Conservation (phyloP, 805 yeast species). For the Candida namnaoensis region DNA sequence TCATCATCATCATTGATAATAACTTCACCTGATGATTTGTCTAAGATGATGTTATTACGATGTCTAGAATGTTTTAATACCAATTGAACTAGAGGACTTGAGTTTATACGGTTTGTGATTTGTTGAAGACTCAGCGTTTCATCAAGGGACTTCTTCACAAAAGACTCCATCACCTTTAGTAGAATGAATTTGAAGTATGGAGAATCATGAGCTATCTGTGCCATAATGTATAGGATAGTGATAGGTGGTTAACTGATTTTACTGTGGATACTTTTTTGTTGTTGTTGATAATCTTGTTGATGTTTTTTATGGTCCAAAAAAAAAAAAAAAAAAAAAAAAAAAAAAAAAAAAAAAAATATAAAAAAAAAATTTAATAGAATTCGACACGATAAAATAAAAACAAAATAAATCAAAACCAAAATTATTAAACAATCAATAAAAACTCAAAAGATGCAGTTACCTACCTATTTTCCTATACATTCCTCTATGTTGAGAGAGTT, state of each 20-base stretch:
- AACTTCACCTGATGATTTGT: background rate
- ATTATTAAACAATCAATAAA: background rate
- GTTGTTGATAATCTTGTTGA: too few relatives aligned
- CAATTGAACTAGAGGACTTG: conserved; percentile 7
- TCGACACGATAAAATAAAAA: too few relatives aligned
- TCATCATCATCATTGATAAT: background rate
- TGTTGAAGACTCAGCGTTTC: conserved; percentile 13
- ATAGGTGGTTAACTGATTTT: too few relatives aligned
- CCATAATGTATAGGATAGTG: background rate
- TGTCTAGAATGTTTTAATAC: background rate
- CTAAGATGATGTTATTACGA: background rate
- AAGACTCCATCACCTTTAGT: conserved; percentile 16
- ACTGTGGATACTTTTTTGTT: too few relatives aligned
- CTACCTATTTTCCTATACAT: conserved; percentile 2
- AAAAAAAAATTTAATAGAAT: too few relatives aligned
- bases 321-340: too few relatives aligned
- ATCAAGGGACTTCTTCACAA: conserved; percentile 14
- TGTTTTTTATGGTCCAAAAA: too few relatives aligned
- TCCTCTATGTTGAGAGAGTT: background rate
- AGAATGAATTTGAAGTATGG: conserved; percentile 12
- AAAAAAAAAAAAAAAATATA: too few relatives aligned
- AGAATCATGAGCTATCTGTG: background rate
- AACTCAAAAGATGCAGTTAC: conserved; percentile 1
- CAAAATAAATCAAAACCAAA: too few relatives aligned
- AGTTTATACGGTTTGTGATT: conserved; percentile 14